Percentiles rank a stretch among this genome's conserved stretches.
Evolutionary conservation across 1,284 basidiomycete species (phyloP).

Genomic region (Ustilago esculenta): DNA sequence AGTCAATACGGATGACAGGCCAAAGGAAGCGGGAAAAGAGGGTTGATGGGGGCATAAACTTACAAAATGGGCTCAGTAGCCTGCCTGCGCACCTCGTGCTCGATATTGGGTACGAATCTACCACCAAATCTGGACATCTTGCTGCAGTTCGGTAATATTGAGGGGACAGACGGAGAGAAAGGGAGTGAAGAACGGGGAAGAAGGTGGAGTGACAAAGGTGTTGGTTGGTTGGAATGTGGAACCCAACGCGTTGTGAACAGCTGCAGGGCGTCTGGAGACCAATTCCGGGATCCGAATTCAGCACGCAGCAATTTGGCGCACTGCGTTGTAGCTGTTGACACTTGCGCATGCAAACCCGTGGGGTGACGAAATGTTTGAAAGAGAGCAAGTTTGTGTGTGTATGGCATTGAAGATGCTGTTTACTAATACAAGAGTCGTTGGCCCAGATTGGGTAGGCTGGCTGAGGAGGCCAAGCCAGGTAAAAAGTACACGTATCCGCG

Average conservation of each 20-base stretch:
- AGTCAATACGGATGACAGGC: background rate
- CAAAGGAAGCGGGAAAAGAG: background rate
- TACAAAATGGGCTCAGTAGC: constrained; percentile 36
- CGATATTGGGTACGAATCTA: constrained; percentile 41
- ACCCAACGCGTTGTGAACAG: constrained; percentile 1
- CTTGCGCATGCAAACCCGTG: too few species aligned
- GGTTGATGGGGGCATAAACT: background rate
- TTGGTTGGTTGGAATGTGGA: constrained; percentile 4
- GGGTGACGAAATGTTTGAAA: too few species aligned
- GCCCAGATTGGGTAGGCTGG: background rate
- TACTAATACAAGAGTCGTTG: constrained; percentile 18
- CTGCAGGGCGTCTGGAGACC: too few species aligned
- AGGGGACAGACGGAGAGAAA: too few species aligned
- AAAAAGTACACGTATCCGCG: constrained; percentile 39
- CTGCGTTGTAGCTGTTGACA: too few species aligned
- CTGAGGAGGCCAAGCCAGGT: background rate
- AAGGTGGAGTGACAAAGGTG: background rate
- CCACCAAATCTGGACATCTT: constrained; percentile 41
- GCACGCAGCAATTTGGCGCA: too few species aligned
- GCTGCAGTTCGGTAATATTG: background rate
- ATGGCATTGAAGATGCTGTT: too few species aligned
- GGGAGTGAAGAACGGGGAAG: background rate
- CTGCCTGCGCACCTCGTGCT: constrained; percentile 40
- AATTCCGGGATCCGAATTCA: constrained; percentile 2
- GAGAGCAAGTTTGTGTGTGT: too few species aligned